phyloP scores from a whole-genome alignment of 164 flowering plant species.

The Nymphaea colorata region DNA sequence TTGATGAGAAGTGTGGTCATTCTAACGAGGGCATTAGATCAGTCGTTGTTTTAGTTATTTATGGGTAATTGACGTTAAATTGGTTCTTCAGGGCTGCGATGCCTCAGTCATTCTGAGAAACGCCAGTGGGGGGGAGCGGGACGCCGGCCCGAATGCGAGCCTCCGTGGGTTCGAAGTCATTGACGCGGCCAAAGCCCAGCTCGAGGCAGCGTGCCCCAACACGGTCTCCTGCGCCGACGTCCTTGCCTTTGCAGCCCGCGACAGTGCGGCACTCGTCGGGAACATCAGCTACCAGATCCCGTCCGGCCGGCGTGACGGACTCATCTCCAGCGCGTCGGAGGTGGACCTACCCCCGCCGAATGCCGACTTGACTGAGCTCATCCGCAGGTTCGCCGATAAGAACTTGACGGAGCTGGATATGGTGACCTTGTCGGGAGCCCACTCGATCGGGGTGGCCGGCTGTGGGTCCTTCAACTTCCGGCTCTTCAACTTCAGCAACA shows the following conservation, averaged over 20 bases:
- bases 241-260: conserved; percentile 1
- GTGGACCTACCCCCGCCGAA: neutral
- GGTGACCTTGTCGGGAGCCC: conserved; percentile 21
- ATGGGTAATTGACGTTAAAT: neutral
- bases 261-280: neutral
- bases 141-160: neutral
- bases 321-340: neutral
- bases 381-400: neutral
- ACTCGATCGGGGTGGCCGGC: conserved; percentile 41
- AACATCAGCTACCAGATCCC: neutral
- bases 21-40: no score
- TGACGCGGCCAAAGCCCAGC: neutral
- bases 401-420: neutral
- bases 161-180: neutral
- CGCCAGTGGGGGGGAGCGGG: neutral
- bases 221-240: conserved; percentile 2
- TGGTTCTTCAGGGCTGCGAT: neutral
- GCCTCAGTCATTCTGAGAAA: neutral
- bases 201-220: neutral
- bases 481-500: conserved; percentile 49
- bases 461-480: conserved; percentile 29
- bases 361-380: neutral
- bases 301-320: neutral
- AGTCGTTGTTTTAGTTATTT: no score
- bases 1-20: no score